Conservation (phyloP, 176 grass and related monocot genomes). For the Secale cereale region DNA sequence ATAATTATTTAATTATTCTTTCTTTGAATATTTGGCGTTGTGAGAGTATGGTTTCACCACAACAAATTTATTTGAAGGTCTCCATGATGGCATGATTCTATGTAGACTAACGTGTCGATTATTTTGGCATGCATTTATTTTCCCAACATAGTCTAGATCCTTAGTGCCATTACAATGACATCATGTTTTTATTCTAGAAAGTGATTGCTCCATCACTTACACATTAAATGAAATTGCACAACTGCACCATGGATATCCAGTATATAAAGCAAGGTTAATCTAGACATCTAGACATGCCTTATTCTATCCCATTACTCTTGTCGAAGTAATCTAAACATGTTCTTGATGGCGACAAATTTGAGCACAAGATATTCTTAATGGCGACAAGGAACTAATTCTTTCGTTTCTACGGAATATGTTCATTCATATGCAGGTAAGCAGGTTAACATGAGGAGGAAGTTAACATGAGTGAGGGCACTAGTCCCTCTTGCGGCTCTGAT, state of each 20-base stretch:
- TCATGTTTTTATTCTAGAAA: conserved; percentile 37
- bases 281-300: no score
- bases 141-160: neutral
- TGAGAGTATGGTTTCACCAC: conserved; percentile 61
- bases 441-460: no score
- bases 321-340: no score
- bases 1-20: conserved; percentile 9
- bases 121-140: no score
- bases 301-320: no score
- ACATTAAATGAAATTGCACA: neutral
- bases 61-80: conserved; percentile 53
- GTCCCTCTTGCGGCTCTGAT: no score
- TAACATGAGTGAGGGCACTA: no score
- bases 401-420: conserved; percentile 14
- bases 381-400: conserved; percentile 57
- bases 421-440: no score
- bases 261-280: conserved; percentile 44
- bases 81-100: conserved; percentile 54
- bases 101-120: conserved; percentile 55
- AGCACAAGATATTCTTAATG: conserved; percentile 47
- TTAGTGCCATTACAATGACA: neutral
- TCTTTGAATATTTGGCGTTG: conserved; percentile 38
- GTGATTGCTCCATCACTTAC: conserved; percentile 49
- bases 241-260: conserved; percentile 43
- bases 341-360: conserved; percentile 43